Evolutionary conservation across 179 eudicot species (phyloP), one percentile per base, ranked within the genome.

Genomic region (Spinacia oleracea): DNA sequence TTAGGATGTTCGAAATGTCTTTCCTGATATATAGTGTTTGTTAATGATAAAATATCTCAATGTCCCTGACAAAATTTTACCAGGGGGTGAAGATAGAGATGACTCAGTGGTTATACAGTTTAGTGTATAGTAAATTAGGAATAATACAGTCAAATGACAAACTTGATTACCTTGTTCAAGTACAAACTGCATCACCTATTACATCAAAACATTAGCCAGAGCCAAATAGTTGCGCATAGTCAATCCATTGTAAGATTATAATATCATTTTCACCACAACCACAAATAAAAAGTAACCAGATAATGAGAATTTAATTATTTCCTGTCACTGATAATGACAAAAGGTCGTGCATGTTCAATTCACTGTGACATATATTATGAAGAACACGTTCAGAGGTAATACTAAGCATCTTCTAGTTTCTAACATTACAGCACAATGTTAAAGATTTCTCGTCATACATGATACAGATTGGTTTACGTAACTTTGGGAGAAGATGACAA

Each of bases 401-500:
- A 60, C 27, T 60, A 9, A 25, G 23, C 46, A 40, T 35, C 71
- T 20, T 66, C 71, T 5, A 66, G 16, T 18, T 18, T 38, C 7
- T 8, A 21, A 66, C 46, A 21, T 66, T 21, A 68, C 53, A 68
- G 15, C 31, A 68, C 51, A 42, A 66, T 18, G 16, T 46, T 15
- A 46, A 45, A 45, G 34, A n/a, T 45, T 5, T 25, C 29, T 31
- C 14, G n/a, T 38, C 71, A 70, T 16, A 70, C 20, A 69, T 69
- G 73, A 69, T 15, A 69, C 20, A n/a, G 70, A 34, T 69, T 9
- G 2, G 18, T 29, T 69, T 69, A 43, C 73, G 46, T 38, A 38
- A 10, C 25, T 66, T 38, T 21, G 23, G 46, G 29, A 62, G 71
- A 35, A 21, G 65, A 69, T 75, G 76, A 43, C 69, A 80, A 80